phyloP scores from a whole-genome alignment of 1,284 basidiomycete genomes.

The Naganishia liquefaciens region DNA sequence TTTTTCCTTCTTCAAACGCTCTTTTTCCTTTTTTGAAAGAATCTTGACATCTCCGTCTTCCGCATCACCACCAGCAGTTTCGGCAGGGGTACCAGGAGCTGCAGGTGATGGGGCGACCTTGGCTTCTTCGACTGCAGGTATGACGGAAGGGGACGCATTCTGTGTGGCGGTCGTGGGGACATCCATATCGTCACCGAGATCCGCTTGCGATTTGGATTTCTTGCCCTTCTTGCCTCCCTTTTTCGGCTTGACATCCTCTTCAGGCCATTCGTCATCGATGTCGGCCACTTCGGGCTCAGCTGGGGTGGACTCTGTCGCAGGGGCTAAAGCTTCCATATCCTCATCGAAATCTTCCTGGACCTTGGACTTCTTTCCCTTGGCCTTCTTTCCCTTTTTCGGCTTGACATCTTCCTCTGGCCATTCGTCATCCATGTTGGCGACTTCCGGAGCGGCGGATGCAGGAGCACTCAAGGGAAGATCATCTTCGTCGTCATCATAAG shows the following conservation, averaged over 20 bases:
- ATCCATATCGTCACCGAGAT: conserved; percentile 37
- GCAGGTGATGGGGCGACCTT: conserved; percentile 43
- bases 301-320: conserved; percentile 38
- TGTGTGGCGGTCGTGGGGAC: conserved; percentile 32
- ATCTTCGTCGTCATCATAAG: conserved; percentile 37
- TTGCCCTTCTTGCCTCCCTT: conserved; percentile 57
- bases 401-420: conserved; percentile 42
- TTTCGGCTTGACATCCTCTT: conserved; percentile 45
- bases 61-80: conserved; percentile 62
- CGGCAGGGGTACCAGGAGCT: conserved; percentile 37
- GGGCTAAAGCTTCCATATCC: conserved; percentile 20
- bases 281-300: conserved; percentile 55
- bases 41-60: conserved; percentile 74
- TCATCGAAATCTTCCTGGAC: conserved; percentile 48
- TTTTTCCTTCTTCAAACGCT: conserved; percentile 87
- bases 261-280: conserved; percentile 41
- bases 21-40: conserved; percentile 87
- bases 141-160: conserved; percentile 18
- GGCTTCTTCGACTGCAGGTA: conserved; percentile 43
- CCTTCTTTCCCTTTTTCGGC: conserved; percentile 57
- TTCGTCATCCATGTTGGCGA: conserved; percentile 40
- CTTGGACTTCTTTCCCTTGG: conserved; percentile 51
- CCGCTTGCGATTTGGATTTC: conserved; percentile 46
- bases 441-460: conserved; percentile 72
- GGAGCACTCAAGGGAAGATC: conserved; percentile 60